Evolutionary conservation across 148 eudicot genomes (phyloP), one percentile per base, ranked within the genome.

Genomic region (Rhododendron vialii): DNA sequence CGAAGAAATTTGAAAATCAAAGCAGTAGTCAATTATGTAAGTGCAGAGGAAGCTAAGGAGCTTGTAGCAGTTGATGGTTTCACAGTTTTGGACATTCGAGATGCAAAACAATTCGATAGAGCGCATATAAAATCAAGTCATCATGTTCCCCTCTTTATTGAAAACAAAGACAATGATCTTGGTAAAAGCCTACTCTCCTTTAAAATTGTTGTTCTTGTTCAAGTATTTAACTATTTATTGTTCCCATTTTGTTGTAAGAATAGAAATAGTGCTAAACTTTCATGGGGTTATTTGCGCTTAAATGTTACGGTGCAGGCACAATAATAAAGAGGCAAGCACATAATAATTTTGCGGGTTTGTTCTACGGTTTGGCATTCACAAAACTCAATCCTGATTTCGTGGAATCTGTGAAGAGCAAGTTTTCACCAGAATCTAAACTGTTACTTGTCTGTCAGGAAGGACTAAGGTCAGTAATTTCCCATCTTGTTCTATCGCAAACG

Each of bases 391-490:
- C 98, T 84, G 98, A 97, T 9, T 97, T 97, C 83, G 93, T 93
- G 89, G 86, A 90, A 87, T 92, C 96, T 47, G 93, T 95, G 28
- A 97, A 91, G 89, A 91, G 85, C 92, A 91, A 94, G 87, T 94
- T 93, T 88, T 91, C 98, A 73, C 94, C 98, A 2, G 89, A 95
- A 59, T 93, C 92, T 88, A 97, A 95, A 90, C 48, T 96, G 83
- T 85, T 96, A 78, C 86, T 96, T 50, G 98, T 96, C 80, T 96
- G 98, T 88, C 99, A 96, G 83, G 99, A 96, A 89, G 99, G 99
- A 85, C 87, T 96, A 78, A 94, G 99, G 99, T 96, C 74, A 43
- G 89, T 82, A 26, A 65, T 67, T 26, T 67, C 13, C 26, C 65
- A 59, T 59, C 18, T 26, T 67, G 26, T 67, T 26, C 14, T 26